Conservation (phyloP, 2,329 filamentous ascomycete genomes). For the Cordyceps pruinosa region DNA sequence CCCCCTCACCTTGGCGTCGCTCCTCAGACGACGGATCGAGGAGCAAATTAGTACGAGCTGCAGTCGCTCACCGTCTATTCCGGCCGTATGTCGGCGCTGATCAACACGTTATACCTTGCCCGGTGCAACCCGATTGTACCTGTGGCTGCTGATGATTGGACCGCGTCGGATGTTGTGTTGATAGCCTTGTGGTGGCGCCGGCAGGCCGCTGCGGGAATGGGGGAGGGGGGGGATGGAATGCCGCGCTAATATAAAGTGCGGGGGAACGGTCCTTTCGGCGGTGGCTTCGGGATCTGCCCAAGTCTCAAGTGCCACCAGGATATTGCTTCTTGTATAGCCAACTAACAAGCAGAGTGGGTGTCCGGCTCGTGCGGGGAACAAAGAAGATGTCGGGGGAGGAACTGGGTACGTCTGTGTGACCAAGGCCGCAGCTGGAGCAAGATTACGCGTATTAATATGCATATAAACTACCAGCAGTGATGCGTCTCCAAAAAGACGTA, state of each 20-base stretch:
- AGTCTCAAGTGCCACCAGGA: no score
- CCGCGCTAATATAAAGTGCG: background rate
- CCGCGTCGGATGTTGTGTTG: background rate
- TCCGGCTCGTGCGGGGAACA: no score
- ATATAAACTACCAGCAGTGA: no score
- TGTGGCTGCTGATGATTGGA: constrained; percentile 4
- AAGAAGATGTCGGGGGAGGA: no score
- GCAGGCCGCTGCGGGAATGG: background rate
- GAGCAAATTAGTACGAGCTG: background rate
- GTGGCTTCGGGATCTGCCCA: constrained; percentile 1
- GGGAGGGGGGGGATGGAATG: background rate
- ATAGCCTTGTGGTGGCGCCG: background rate
- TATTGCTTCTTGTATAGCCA: no score
- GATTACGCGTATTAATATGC: no score
- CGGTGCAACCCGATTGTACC: background rate
- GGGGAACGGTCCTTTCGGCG: background rate
- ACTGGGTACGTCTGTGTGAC: no score
- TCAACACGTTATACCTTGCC: background rate
- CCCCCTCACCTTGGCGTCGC: constrained; percentile 9
- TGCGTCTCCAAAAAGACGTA: no score
- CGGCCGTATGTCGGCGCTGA: constrained; percentile 11
- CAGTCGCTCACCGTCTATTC: constrained; percentile 4
- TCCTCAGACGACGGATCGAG: background rate
- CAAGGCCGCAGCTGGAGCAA: no score
- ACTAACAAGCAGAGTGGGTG: no score